These are phyloP conservation scores for Schizochytrium sp. DNA, from an alignment of 108 stramenopile genomes.

Conservation along the genomic window DNA sequence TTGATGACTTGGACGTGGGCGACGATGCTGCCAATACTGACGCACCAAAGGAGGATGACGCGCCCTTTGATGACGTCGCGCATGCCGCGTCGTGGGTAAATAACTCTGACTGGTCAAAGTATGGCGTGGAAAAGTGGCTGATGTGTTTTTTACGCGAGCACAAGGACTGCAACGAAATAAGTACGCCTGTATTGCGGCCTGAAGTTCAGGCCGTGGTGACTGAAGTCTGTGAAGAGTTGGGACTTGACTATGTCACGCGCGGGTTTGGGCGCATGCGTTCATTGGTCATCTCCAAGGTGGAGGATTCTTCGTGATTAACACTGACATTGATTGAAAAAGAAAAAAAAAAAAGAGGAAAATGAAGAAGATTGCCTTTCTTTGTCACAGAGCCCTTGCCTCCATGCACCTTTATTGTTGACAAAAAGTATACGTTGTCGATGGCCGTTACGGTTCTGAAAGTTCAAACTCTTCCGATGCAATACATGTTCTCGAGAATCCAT, in stretches of 20 bases:
- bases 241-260: neutral
- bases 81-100: neutral
- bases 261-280: neutral
- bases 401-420: too few relatives aligned
- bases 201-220: neutral
- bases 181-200: neutral
- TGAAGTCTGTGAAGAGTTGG: neutral
- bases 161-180: neutral
- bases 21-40: neutral
- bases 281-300: neutral
- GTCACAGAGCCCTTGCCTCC: too few relatives aligned
- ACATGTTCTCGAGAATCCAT: too few relatives aligned
- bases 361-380: too few relatives aligned
- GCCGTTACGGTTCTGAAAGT: too few relatives aligned
- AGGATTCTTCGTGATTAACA: neutral
- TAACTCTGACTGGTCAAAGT: neutral
- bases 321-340: too few relatives aligned
- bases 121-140: neutral
- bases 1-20: neutral
- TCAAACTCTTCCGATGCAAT: too few relatives aligned
- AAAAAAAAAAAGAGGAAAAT: too few relatives aligned
- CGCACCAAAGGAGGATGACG: too few relatives aligned
- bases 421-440: too few relatives aligned
- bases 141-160: neutral
- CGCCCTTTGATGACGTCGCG: neutral